Conservation (phyloP, 108 stramenopile species). For the Cyclotella sp. region DNA sequence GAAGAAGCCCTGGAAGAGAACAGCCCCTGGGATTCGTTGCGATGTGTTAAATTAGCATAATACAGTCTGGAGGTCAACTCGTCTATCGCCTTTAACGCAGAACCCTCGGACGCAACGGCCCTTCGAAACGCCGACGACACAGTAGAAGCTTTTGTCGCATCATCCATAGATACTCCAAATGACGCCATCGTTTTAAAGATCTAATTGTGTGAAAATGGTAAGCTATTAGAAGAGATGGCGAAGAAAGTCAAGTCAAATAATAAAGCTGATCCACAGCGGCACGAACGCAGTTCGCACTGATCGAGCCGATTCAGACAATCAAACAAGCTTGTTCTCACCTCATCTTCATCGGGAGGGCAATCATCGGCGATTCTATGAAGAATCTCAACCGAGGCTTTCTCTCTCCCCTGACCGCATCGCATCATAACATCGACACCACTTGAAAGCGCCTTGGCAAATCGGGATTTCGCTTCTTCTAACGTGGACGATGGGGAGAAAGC, state of each 20-base stretch:
- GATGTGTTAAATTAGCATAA: constrained; percentile 20
- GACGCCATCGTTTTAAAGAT: constrained; percentile 66
- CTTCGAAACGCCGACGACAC: constrained; percentile 58
- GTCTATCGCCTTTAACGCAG: constrained; percentile 56
- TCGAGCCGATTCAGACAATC: background rate
- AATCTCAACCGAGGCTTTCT: constrained; percentile 55
- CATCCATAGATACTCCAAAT: constrained; percentile 59
- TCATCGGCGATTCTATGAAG: constrained; percentile 56
- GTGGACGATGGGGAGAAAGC: constrained; percentile 30
- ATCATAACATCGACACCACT: constrained; percentile 57
- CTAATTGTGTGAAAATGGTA: constrained; percentile 27
- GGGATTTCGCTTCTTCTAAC: constrained; percentile 52
- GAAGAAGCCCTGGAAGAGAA: constrained; percentile 14
- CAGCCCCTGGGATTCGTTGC: constrained; percentile 12
- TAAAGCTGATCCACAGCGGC: background rate
- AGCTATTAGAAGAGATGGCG: background rate
- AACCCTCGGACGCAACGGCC: constrained; percentile 29
- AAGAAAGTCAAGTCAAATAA: background rate
- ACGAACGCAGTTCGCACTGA: background rate
- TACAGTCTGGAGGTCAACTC: constrained; percentile 54
- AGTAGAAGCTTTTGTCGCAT: constrained; percentile 65
- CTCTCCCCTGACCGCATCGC: constrained; percentile 63
- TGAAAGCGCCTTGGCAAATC: constrained; percentile 49
- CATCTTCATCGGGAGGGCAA: constrained; percentile 61
- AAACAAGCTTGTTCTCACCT: constrained; percentile 52